phyloP scores from a whole-genome alignment of 1,139 yeast species.

The Meyerozyma guilliermondii region DNA sequence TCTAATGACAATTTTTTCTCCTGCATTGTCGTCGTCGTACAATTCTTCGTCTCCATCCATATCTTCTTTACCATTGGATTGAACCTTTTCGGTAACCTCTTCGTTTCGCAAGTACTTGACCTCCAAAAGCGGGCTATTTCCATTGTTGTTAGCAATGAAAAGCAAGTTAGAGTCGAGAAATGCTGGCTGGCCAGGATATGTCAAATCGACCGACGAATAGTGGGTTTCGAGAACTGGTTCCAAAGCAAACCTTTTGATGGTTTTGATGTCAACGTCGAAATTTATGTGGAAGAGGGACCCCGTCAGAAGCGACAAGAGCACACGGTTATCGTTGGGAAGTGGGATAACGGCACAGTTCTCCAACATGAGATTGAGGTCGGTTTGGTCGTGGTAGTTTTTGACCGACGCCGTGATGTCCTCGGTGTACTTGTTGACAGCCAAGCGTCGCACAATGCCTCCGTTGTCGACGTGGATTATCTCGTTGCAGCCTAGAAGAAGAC shows the following conservation, averaged over 20 bases:
- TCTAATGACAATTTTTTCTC: conserved; percentile 17
- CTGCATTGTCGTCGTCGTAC: conserved; percentile 15
- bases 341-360: conserved; percentile 53
- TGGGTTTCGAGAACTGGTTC: conserved; percentile 21
- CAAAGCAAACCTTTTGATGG: conserved; percentile 32
- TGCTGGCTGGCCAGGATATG: conserved; percentile 31
- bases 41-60: conserved; percentile 22
- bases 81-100: background rate
- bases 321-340: conserved; percentile 44
- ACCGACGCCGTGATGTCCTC: conserved; percentile 45
- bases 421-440: conserved; percentile 60
- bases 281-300: conserved; percentile 51
- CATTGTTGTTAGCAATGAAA: conserved; percentile 31
- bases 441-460: conserved; percentile 67
- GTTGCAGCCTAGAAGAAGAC: conserved; percentile 70
- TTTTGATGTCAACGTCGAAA: conserved; percentile 48
- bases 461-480: conserved; percentile 77
- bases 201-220: conserved; percentile 19
- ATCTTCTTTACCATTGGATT: conserved; percentile 20
- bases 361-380: conserved; percentile 47
- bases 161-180: conserved; percentile 30
- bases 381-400: conserved; percentile 47
- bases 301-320: conserved; percentile 44
- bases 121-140: conserved; percentile 33
- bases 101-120: conserved; percentile 20